Percentiles rank a stretch among this genome's conserved stretches.
These are phyloP conservation scores for Malassezia japonica DNA, from an alignment of 1,284 basidiomycete genomes.

Conservation along the genomic window DNA sequence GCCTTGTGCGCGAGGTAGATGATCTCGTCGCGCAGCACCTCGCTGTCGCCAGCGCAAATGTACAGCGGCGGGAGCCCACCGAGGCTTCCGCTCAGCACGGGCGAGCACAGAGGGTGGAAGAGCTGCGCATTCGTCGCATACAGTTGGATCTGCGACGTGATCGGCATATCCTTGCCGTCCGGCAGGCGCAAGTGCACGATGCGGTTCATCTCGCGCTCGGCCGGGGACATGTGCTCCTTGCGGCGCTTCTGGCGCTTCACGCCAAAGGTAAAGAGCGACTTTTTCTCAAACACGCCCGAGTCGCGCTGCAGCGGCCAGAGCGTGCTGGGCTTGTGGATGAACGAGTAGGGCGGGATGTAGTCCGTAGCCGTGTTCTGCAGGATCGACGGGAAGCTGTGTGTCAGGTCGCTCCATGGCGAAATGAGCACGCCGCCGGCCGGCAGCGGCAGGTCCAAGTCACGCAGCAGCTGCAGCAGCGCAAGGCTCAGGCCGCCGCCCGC, in stretches of 20 bases:
- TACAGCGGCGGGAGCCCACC: constrained; percentile 82
- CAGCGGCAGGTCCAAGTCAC: constrained; percentile 69
- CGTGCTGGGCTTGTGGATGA: constrained; percentile 45
- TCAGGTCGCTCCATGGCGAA: constrained; percentile 71
- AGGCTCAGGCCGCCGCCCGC: constrained; percentile 83
- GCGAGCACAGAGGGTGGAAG: constrained; percentile 74
- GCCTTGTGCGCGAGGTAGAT: constrained; percentile 80
- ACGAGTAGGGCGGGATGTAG: constrained; percentile 56
- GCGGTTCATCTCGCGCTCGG: background rate
- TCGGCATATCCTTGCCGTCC: background rate
- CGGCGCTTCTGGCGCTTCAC: background rate
- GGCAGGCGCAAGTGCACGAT: background rate
- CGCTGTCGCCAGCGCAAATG: constrained; percentile 72
- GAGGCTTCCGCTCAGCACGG: constrained; percentile 63
- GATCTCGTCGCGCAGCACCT: constrained; percentile 79
- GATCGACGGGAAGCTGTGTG: constrained; percentile 85
- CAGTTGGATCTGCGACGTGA: constrained; percentile 63
- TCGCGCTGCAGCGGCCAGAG: constrained; percentile 35
- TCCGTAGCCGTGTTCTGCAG: constrained; percentile 66
- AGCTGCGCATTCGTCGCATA: constrained; percentile 79
- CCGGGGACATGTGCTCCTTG: background rate
- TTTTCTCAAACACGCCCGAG: constrained; percentile 3
- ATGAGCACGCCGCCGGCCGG: constrained; percentile 56
- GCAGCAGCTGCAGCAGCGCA: constrained; percentile 78
- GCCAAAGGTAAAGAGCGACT: background rate